Base-by-base conservation (phyloP, 768 basidiomycete species). In the Saitozyma podzolica region DNA sequence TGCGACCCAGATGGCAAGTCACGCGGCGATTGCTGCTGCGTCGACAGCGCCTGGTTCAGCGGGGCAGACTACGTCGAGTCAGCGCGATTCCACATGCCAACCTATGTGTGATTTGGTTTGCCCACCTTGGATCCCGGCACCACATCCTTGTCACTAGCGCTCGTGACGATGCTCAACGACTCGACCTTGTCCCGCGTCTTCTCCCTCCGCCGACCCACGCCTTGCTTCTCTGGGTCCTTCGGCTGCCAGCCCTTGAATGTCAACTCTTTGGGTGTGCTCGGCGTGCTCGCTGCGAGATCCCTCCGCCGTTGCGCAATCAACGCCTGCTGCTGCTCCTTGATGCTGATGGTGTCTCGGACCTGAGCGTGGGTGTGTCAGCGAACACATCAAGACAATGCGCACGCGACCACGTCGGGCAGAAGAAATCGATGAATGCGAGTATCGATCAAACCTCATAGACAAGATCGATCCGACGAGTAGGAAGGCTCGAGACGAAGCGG, bases 261-360 rank as follows among this genome's bases (percentile, higher is more conserved):
- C 47, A 75, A 39, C 53, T 75, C 74, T 45, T 69, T 72, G 14
- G 74, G 74, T 8, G 67, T 69, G 20, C 51, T 66, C 8, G 74
- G 71, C 11, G 63, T 65, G 43, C 62, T 64, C 19, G 65, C 71
- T 6, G 66, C 69, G 13, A 61, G 55, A 20, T 74, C 72, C 48
- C 70, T 52, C n/a, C 69, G 45, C 29, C 75, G 59, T n/a, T 66
- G 65, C 58, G 75, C 75, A 40, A 76, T 76, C 16, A 76, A 57
- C 40, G 75, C 75, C 66, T 76, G 66, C 43, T 76, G 75, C 57
- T 76, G 75, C 50, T 74, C 68, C 55, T 74, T 74, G 64, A 76
- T 73, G 40, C 66, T 66, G 49, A 76, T 66, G 6, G 75, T 76
- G 52, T 72, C 67, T 19, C 75, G 72, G 39, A 76, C 74, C 74